Conservation (phyloP, 1,284 basidiomycete genomes). For the Rhizoctonia solani region DNA sequence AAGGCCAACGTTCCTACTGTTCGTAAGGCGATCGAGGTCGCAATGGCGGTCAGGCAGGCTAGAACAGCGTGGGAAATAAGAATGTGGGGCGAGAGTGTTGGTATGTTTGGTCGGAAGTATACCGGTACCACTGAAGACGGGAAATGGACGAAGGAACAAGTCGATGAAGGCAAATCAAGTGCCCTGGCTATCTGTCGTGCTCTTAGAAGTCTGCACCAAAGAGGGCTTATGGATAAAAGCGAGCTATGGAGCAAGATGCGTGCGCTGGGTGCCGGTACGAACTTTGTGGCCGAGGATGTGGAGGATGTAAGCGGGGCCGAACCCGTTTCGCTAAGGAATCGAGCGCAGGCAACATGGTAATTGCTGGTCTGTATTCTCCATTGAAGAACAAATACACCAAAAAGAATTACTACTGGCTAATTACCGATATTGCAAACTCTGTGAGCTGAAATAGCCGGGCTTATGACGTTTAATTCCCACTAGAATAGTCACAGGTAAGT, state of each 20-base stretch:
- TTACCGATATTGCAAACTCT: too few relatives aligned
- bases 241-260: slow-evolving; percentile 13
- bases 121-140: background rate
- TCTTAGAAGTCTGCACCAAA: background rate
- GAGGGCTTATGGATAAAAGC: background rate
- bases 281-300: background rate
- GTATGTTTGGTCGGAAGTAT: background rate
- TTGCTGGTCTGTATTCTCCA: too few relatives aligned
- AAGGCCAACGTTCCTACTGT: background rate
- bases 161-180: slow-evolving; percentile 4
- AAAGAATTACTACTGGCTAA: too few relatives aligned
- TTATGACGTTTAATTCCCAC: too few relatives aligned
- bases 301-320: too few relatives aligned
- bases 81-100: slow-evolving; percentile 3
- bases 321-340: too few relatives aligned
- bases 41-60: background rate
- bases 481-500: too few relatives aligned
- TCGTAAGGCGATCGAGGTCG: slow-evolving; percentile 2
- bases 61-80: slow-evolving; percentile 14
- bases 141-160: background rate
- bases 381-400: too few relatives aligned
- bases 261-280: background rate
- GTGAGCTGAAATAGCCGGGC: too few relatives aligned
- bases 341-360: too few relatives aligned
- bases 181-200: background rate